Evolutionary conservation across 768 basidiomycete genomes (phyloP), one percentile per base, ranked within the genome.

Genomic region (Mycena kentingensis): DNA sequence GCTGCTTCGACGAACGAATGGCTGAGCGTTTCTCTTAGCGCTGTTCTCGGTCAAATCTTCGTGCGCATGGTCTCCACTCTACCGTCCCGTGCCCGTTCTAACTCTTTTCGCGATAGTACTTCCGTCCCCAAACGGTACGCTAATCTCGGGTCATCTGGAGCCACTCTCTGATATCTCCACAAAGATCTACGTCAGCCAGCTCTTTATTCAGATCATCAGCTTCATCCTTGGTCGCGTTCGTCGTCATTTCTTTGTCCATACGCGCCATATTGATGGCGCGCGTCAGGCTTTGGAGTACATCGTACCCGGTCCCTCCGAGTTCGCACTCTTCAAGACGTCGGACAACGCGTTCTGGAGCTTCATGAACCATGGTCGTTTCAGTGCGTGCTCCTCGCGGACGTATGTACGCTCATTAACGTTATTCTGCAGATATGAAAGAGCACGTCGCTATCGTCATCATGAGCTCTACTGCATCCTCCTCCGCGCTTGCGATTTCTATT

Each of bases 361-460:
- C 60, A 66, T 81, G 27, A 81, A 81, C 55, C 79, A 76, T 7
- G 79, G 79, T 0, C 77, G 74, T 5, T 81, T 81, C 67, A 80
- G 79, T 66, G 69, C 67, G 65, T 72, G 69, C 65, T 57, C n/a
- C 11, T 35, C 15, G 18, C 13, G 10, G 18, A 29, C 19, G 5
- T 13, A 25, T 31, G 35, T 12, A 13, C 31, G 5, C 28, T 41
- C 15, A 41, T 38, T 12, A n/a, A n/a, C n/a, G n/a, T n/a, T n/a
- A n/a, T n/a, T n/a, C n/a, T n/a, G n/a, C 42, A 69, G 68, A 71
- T 57, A 60, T 70, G 56, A 72, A 73, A 51, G 81, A 83, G 55
- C 81, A 82, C 53, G 77, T 80, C 0, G 75, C 76, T 4, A 79
- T 82, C 36, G 77, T 78, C 25, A 80, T 81, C 35, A 80, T 82